Evolutionary conservation across 345 rosid species (phyloP).

Genomic region (Theobroma cacao): DNA sequence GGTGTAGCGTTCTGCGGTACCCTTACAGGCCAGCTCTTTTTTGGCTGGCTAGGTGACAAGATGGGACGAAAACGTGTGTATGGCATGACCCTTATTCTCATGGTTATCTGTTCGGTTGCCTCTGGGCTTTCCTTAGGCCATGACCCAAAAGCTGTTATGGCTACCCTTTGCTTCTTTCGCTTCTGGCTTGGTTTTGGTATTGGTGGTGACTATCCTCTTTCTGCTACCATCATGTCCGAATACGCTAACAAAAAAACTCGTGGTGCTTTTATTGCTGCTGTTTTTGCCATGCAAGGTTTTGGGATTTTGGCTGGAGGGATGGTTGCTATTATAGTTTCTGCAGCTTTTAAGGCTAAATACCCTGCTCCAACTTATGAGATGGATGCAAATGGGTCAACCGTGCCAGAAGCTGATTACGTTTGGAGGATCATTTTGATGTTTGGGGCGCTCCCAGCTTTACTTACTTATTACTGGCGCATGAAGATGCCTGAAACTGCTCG

Average conservation of each 20-base stretch:
- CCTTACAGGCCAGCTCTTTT: constrained; percentile 73
- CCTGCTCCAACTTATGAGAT: constrained; percentile 38
- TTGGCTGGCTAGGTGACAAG: constrained; percentile 87
- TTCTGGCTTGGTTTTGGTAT: constrained; percentile 91
- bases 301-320: constrained; percentile 67
- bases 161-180: constrained; percentile 75
- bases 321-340: constrained; percentile 45
- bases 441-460: constrained; percentile 63
- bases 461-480: constrained; percentile 70
- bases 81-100: constrained; percentile 60
- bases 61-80: constrained; percentile 67
- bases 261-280: constrained; percentile 69
- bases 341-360: constrained; percentile 31
- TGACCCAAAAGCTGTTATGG: constrained; percentile 37
- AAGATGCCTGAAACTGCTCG: constrained; percentile 90
- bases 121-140: constrained; percentile 63
- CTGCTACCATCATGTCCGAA: constrained; percentile 89
- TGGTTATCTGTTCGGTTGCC: constrained; percentile 55
- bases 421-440: constrained; percentile 71
- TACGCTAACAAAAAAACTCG: constrained; percentile 77
- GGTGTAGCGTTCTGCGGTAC: constrained; percentile 81
- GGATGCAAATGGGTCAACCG: constrained; percentile 42
- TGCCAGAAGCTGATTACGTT: constrained; percentile 58
- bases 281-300: constrained; percentile 80
- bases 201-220: constrained; percentile 84